Evolutionary conservation across 2,329 filamentous ascomycete species (phyloP).

Genomic region (Endocalyx cinctus): DNA sequence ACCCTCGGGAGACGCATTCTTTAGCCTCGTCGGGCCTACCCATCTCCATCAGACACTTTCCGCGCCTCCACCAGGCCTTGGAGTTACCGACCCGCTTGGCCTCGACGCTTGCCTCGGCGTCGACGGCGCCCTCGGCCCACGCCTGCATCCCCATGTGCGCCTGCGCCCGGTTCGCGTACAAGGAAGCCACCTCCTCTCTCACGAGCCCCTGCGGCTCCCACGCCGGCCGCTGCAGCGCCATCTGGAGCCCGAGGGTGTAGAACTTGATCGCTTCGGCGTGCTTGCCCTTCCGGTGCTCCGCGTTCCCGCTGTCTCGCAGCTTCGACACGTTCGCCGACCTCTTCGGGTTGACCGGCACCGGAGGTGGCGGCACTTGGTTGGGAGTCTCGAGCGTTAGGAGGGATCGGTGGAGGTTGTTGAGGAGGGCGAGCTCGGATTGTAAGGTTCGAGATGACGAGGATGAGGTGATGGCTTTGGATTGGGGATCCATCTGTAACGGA

Average conservation of each 20-base stretch:
- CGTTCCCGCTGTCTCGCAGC: constrained; percentile 83
- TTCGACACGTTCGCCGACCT: constrained; percentile 83
- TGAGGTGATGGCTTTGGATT: constrained; percentile 67
- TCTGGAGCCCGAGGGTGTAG: constrained; percentile 83
- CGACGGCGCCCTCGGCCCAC: constrained; percentile 83
- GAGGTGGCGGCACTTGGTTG: constrained; percentile 71
- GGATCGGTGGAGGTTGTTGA: constrained; percentile 75
- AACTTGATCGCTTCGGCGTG: constrained; percentile 72
- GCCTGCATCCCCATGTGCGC: constrained; percentile 76
- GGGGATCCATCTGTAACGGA: constrained; percentile 75
- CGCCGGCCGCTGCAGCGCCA: constrained; percentile 74
- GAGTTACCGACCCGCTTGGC: constrained; percentile 81
- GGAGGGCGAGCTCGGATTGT: constrained; percentile 60
- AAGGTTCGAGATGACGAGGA: constrained; percentile 41
- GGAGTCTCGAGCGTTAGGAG: constrained; percentile 63
- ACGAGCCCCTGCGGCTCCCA: constrained; percentile 88
- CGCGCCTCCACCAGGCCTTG: constrained; percentile 91
- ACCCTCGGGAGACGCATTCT: constrained; percentile 68
- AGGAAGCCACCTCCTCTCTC: constrained; percentile 73
- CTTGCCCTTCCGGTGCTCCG: constrained; percentile 71
- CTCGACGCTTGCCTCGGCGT: constrained; percentile 85
- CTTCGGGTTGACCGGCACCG: constrained; percentile 88
- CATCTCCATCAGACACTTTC: constrained; percentile 87
- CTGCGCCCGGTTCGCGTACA: constrained; percentile 87
- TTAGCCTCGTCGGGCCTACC: constrained; percentile 75